Base-by-base conservation (phyloP, 306 rosid genomes). In the Cotoneaster glaucophyllus region DNA sequence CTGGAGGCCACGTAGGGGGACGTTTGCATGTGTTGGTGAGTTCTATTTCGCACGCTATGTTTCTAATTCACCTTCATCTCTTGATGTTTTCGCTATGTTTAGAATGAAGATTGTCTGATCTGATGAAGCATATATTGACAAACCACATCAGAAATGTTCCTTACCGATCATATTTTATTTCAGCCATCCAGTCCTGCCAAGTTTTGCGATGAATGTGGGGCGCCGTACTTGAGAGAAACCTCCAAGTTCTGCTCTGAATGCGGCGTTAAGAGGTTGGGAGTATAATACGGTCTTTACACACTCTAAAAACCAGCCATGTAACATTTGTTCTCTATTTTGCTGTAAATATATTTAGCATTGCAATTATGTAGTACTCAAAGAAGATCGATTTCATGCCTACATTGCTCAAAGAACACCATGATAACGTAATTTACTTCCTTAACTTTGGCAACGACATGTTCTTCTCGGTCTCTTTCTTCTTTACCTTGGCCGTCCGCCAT, bases 401-500 rank as follows among this genome's bases (percentile, higher is more conserved):
- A 63, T 63, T 29, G 67, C 17, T 17, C 67, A 18, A 62, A 6
- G 34, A 22, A 44, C 39, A 41, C 24, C 52, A 37, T 2, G 8
- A 31, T 6, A 34, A 8, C 15, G 61, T 18, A 62, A 64, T 86
- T 11, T 87, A 95, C 87, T 92, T 90, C 98, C 99, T 92, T 64
- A 92, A 84, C 93, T 95, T 37, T 37, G 41, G 41, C 2, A 13
- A 4, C 11, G 98, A 96, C 98, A 96, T 90, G 68, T 90, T 96
- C 82, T 92, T 96, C 86, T 90, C 96, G 0, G 93, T 90, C 70
- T 92, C 99, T 96, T 92, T 90, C 73, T 96, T 96, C 99, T 90
- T 92, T n/a, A 90, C 99, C 90, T 92, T 92, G 32, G 98, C 99
- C 67, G 41, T 89, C 99, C 9, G 97, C 99, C 97, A 96, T 96